Percentiles rank a stretch among this genome's conserved stretches.
These are phyloP conservation scores for Mariannaea elegans DNA, from an alignment of 2,329 filamentous ascomycete genomes.

Conservation along the genomic window DNA sequence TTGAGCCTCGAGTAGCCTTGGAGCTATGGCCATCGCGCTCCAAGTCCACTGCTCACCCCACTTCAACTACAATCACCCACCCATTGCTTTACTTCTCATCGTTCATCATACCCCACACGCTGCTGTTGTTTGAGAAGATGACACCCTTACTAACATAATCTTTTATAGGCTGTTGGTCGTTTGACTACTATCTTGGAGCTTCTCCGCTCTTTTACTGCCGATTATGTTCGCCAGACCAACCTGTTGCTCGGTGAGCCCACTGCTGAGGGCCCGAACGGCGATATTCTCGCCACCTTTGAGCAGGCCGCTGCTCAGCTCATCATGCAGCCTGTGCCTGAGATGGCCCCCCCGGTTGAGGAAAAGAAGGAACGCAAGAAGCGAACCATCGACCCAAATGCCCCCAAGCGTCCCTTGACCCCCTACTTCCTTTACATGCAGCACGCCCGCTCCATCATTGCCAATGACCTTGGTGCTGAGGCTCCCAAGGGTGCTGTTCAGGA, in stretches of 20 bases:
- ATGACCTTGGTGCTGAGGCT: slow-evolving; percentile 76
- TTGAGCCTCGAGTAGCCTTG: not conserved
- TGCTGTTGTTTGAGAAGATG: not conserved
- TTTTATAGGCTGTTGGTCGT: slow-evolving; percentile 57
- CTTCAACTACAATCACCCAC: no score
- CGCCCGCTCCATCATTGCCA: slow-evolving; percentile 82
- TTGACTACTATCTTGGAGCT: slow-evolving; percentile 82
- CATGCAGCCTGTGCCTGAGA: slow-evolving; percentile 47
- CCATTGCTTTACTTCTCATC: not conserved
- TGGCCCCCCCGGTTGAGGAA: slow-evolving; percentile 63
- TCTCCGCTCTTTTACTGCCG: slow-evolving; percentile 80
- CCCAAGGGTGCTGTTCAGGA: slow-evolving; percentile 88
- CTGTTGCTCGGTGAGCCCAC: slow-evolving; percentile 76
- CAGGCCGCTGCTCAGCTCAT: slow-evolving; percentile 58
- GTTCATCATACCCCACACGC: not conserved
- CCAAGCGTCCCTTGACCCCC: slow-evolving; percentile 91
- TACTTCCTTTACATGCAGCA: slow-evolving; percentile 96
- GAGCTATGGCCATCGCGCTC: slow-evolving; percentile 37
- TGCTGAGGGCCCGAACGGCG: slow-evolving; percentile 56
- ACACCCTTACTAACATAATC: slow-evolving; percentile 47
- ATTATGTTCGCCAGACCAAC: slow-evolving; percentile 90
- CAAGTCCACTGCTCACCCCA: no score
- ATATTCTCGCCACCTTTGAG: slow-evolving; percentile 62
- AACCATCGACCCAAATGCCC: slow-evolving; percentile 88
- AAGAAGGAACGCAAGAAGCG: slow-evolving; percentile 93